A percentile compares a stretch with the other conserved stretches of the same genome.
Evolutionary conservation across 345 rosid species (phyloP).

Genomic region (Eucalyptus melliodora): DNA sequence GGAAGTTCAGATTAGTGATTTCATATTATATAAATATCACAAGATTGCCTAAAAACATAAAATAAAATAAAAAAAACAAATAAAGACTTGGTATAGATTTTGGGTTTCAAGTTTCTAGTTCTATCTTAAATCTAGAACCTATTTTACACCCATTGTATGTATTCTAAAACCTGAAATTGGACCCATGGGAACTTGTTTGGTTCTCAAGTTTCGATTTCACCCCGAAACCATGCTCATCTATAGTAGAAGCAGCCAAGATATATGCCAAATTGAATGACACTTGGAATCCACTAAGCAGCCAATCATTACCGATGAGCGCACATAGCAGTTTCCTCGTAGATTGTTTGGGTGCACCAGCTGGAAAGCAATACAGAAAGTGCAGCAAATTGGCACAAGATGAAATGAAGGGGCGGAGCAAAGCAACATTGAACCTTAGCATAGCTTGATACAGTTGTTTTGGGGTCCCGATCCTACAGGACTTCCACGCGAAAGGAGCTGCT

Average conservation of each 20-base stretch:
- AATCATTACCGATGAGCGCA: neutral
- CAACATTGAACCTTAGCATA: neutral
- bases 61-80: accelerated
- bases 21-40: too few relatives aligned
- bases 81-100: too few relatives aligned
- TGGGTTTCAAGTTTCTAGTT: too few relatives aligned
- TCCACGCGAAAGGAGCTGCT: neutral
- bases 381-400: neutral
- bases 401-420: neutral
- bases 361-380: neutral
- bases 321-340: neutral
- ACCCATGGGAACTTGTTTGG: too few relatives aligned
- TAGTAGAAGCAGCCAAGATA: neutral
- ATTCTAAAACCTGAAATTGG: too few relatives aligned
- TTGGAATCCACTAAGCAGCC: neutral
- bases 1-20: too few relatives aligned
- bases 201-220: too few relatives aligned
- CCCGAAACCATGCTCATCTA: too few relatives aligned
- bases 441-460: neutral
- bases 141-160: too few relatives aligned
- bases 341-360: neutral
- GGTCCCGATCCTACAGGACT: neutral
- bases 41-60: too few relatives aligned
- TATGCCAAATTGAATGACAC: neutral
- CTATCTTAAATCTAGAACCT: too few relatives aligned